These are phyloP conservation scores for Paradendryphiella salina DNA, from an alignment of 2,329 filamentous ascomycete genomes.

Conservation along the genomic window DNA sequence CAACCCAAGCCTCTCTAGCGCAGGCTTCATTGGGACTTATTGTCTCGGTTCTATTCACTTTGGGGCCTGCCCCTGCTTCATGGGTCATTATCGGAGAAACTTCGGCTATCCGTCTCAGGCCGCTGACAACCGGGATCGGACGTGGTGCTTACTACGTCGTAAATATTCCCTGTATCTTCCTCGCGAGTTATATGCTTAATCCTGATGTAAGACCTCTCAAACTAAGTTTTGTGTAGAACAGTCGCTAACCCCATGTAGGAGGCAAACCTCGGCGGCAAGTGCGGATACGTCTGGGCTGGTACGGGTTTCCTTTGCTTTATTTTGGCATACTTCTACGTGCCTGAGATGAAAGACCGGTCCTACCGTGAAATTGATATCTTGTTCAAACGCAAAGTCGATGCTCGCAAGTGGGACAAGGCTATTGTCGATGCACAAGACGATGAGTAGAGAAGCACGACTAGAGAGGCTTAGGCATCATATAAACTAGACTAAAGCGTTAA, in stretches of 20 bases:
- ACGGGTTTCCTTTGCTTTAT: constrained; percentile 59
- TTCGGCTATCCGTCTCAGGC: constrained; percentile 65
- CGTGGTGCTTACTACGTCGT: constrained; percentile 66
- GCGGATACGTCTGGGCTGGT: constrained; percentile 43
- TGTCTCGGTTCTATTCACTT: constrained; percentile 66
- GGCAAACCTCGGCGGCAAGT: constrained; percentile 51
- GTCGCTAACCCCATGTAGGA: constrained; percentile 63
- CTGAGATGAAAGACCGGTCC: constrained; percentile 59
- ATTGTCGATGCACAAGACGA: constrained; percentile 63
- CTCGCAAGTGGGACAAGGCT: constrained; percentile 61
- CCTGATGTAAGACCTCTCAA: constrained; percentile 47
- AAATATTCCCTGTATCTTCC: constrained; percentile 69
- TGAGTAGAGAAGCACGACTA: constrained; percentile 52
- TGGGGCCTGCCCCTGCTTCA: constrained; percentile 65
- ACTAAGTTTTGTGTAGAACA: constrained; percentile 49
- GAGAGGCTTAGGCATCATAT: background rate
- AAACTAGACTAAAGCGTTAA: background rate
- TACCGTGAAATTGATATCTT: constrained; percentile 56
- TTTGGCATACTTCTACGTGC: constrained; percentile 55
- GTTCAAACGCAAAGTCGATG: constrained; percentile 53
- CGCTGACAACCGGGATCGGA: constrained; percentile 67
- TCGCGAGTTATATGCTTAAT: constrained; percentile 65
- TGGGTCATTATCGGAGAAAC: constrained; percentile 71
- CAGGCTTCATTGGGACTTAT: constrained; percentile 67
- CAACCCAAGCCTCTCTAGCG: constrained; percentile 53